Evolutionary conservation across 495 filamentous ascomycete genomes (phyloP).

Genomic region (Penicillium antarcticum): DNA sequence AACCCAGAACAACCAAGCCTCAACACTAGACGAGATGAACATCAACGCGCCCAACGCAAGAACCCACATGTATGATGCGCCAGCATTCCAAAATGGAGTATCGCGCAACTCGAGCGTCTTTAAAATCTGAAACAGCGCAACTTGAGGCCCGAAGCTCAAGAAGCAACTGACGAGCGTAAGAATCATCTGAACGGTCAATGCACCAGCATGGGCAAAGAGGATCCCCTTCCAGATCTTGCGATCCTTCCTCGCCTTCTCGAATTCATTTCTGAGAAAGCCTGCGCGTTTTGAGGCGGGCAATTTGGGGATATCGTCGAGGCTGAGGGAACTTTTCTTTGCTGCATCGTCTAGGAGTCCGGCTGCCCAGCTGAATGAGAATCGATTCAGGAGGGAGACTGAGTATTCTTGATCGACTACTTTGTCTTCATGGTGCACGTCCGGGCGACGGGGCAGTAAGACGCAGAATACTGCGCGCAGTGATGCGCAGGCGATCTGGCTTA

Average conservation of each 20-base stretch:
- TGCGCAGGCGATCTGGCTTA: constrained; percentile 22
- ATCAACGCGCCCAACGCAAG: constrained; percentile 56
- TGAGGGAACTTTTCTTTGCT: constrained; percentile 51
- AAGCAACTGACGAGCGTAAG: constrained; percentile 52
- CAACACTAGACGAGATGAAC: constrained; percentile 52
- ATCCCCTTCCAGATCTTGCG: constrained; percentile 62
- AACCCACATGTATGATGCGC: constrained; percentile 66
- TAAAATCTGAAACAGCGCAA: constrained; percentile 64
- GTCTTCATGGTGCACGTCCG: constrained; percentile 57
- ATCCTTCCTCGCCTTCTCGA: constrained; percentile 46
- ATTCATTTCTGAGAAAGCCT: constrained; percentile 34
- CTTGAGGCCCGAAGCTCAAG: constrained; percentile 66
- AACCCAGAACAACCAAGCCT: constrained; percentile 62
- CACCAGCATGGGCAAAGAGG: constrained; percentile 49
- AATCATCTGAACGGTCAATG: constrained; percentile 51
- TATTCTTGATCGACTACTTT: constrained; percentile 60
- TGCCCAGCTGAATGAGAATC: constrained; percentile 66
- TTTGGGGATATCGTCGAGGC: constrained; percentile 57
- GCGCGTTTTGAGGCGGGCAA: constrained; percentile 27
- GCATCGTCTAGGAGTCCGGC: constrained; percentile 49
- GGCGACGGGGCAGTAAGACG: constrained; percentile 59
- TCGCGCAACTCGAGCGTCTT: constrained; percentile 56
- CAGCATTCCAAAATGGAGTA: constrained; percentile 25
- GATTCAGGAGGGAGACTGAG: constrained; percentile 56
- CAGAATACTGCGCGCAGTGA: constrained; percentile 28